Conservation (phyloP, 2,329 filamentous ascomycete species). For the Neurospora crassa region DNA sequence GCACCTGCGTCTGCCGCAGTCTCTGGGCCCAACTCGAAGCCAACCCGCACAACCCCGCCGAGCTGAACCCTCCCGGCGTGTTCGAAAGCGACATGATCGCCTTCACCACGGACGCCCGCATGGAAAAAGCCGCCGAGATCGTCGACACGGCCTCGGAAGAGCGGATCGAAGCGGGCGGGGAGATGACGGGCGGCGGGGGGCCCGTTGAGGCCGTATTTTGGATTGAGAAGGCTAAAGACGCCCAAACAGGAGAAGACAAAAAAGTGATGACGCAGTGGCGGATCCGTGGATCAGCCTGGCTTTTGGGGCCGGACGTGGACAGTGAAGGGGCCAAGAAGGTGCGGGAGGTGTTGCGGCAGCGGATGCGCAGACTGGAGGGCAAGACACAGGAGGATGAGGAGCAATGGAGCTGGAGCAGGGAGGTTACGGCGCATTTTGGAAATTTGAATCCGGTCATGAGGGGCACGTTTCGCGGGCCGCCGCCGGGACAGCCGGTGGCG, state of each 20-base stretch:
- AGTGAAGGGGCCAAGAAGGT: slow-evolving; percentile 43
- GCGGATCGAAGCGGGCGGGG: slow-evolving; percentile 32
- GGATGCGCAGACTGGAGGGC: slow-evolving; percentile 48
- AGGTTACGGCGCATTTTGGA: slow-evolving; percentile 82
- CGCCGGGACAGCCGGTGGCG: slow-evolving; percentile 53
- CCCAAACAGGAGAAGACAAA: background rate
- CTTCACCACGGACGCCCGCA: slow-evolving; percentile 81
- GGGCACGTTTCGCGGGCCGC: slow-evolving; percentile 64
- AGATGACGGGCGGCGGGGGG: slow-evolving; percentile 54
- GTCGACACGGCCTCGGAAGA: slow-evolving; percentile 37
- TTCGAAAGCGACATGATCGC: slow-evolving; percentile 72
- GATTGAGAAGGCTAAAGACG: slow-evolving; percentile 35
- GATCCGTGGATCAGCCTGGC: slow-evolving; percentile 63
- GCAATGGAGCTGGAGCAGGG: slow-evolving; percentile 68
- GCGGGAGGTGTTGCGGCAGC: slow-evolving; percentile 42
- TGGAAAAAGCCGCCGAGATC: slow-evolving; percentile 73
- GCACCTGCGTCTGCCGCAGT: slow-evolving; percentile 78
- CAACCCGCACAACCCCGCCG: slow-evolving; percentile 64
- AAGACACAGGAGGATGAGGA: slow-evolving; percentile 24
- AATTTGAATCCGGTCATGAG: slow-evolving; percentile 77
- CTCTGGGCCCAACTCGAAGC: slow-evolving; percentile 62
- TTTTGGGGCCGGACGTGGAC: slow-evolving; percentile 58
- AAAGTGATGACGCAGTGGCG: slow-evolving; percentile 74
- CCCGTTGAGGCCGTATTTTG: slow-evolving; percentile 80
- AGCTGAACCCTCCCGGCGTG: slow-evolving; percentile 50